Evolutionary conservation across 257 asterid species (phyloP), one percentile per base, ranked within the genome.

Genomic region (Linaria vulgaris): DNA sequence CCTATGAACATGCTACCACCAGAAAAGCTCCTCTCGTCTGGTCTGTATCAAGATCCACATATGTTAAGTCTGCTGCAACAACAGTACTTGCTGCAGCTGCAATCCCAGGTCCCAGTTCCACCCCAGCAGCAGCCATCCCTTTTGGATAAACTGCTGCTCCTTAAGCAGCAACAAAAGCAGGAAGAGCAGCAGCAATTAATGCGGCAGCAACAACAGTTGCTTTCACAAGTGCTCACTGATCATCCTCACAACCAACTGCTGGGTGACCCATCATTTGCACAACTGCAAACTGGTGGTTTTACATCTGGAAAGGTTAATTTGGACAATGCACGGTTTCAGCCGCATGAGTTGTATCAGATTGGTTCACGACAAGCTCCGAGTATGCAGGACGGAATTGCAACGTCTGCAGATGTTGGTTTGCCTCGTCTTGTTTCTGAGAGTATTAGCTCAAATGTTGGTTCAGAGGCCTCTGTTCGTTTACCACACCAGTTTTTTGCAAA

Each of bases 171-270:
- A 67, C 75, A 86, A 71, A 79, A 87, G 68, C 81, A 85, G 63
- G 91, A 87, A 68, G 85, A 94, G 69, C 86, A 80, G 64, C 95
- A 81, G 44, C 82, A 69, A 56, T 57, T 88, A 49, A 50, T 85
- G 67, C 90, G 71, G 31, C 95, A 83, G 73, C 97, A 90, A 68
- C 97, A 90, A 39, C 96, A 85, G 30, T 78, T 94, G 75, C 83
- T 94, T 60, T 80, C 96, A 0, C 88, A 86, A 46, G 72, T 84
- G 59, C 80, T 87, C 20, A 74, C 88, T 59, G 95, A 85, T 69
- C 86, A 81, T 34, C 41, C 5, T 52, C 74, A 78, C 45, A 83
- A 76, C 41, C 90, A 78, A 73, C 82, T 72, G 34, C 45, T 81
- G 43, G 83, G 82, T 38, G 91, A 88, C 24, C 62, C 64, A 45